These are phyloP conservation scores for Sporobolomyces pararoseus DNA, from an alignment of 768 basidiomycete species.

Conservation along the genomic window DNA sequence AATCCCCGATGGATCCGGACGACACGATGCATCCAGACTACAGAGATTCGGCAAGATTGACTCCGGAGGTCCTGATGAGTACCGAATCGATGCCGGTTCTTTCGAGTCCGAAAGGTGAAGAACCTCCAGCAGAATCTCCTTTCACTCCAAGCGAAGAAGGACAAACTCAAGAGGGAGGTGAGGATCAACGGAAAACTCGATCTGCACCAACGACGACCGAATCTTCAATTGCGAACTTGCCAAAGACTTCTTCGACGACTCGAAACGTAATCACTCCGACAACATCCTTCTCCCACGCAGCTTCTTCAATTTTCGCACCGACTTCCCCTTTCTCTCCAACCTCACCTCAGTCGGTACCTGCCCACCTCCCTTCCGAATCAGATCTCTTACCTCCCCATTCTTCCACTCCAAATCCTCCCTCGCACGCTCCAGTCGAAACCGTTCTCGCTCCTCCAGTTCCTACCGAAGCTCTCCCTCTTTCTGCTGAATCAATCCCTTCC, in stretches of 20 bases:
- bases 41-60: slow-evolving; percentile 21
- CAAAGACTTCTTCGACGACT: neutral
- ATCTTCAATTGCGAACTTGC: neutral
- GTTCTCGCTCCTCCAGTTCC: slow-evolving; percentile 37
- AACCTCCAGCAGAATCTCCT: slow-evolving; percentile 12
- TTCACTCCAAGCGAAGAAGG: neutral
- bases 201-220: neutral
- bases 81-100: slow-evolving; percentile 38
- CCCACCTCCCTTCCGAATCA: slow-evolving; percentile 1
- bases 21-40: slow-evolving; percentile 38
- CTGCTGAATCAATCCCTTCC: slow-evolving; percentile 29
- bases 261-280: slow-evolving; percentile 6
- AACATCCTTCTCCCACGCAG: slow-evolving; percentile 28
- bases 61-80: slow-evolving; percentile 33
- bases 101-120: slow-evolving; percentile 23
- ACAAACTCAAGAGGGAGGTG: neutral
- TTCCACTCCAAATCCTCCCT: slow-evolving; percentile 26
- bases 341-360: neutral
- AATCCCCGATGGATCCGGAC: slow-evolving; percentile 34
- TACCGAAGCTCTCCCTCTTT: slow-evolving; percentile 19
- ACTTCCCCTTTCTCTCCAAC: slow-evolving; percentile 9
- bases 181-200: neutral
- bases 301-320: slow-evolving; percentile 25
- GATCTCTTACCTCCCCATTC: slow-evolving; percentile 32
- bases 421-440: slow-evolving; percentile 23